phyloP scores from a whole-genome alignment of 2,329 filamentous ascomycete genomes.

The Colletotrichum sp. region DNA sequence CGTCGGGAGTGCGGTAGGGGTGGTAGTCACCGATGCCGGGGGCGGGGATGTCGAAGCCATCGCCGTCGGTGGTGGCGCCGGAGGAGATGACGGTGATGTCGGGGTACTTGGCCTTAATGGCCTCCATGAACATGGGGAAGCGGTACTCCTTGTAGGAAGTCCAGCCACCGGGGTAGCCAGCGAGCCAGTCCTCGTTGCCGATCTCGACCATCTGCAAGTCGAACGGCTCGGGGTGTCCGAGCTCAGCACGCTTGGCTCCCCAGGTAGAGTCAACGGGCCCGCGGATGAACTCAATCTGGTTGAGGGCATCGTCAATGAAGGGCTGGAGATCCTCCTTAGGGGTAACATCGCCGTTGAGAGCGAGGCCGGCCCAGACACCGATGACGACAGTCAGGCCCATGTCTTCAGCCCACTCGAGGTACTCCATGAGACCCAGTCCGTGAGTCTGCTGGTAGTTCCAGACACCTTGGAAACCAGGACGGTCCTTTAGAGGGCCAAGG shows the following conservation, averaged over 20 bases:
- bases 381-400: constrained; percentile 63
- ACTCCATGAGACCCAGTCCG: constrained; percentile 67
- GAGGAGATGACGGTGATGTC: constrained; percentile 62
- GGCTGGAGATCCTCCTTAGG: constrained; percentile 55
- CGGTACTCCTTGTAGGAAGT: constrained; percentile 58
- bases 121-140: constrained; percentile 63
- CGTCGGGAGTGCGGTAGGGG: constrained; percentile 55
- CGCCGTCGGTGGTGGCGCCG: constrained; percentile 48
- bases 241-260: constrained; percentile 60
- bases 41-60: constrained; percentile 46
- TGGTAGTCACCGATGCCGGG: constrained; percentile 54
- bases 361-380: constrained; percentile 62
- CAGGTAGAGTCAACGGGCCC: constrained; percentile 58
- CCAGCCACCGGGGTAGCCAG: constrained; percentile 49
- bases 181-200: constrained; percentile 72
- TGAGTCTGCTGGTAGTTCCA: constrained; percentile 69
- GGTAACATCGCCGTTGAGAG: constrained; percentile 57
- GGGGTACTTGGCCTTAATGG: constrained; percentile 60
- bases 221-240: constrained; percentile 68
- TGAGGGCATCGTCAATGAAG: constrained; percentile 63
- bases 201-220: constrained; percentile 66
- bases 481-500: constrained; percentile 56
- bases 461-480: constrained; percentile 59
- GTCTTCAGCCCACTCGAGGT: constrained; percentile 65
- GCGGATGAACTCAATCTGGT: constrained; percentile 68